Evolutionary conservation across 2,329 filamentous ascomycete genomes (phyloP), one percentile per base, ranked within the genome.

Genomic region (Beauveria bassiana): DNA sequence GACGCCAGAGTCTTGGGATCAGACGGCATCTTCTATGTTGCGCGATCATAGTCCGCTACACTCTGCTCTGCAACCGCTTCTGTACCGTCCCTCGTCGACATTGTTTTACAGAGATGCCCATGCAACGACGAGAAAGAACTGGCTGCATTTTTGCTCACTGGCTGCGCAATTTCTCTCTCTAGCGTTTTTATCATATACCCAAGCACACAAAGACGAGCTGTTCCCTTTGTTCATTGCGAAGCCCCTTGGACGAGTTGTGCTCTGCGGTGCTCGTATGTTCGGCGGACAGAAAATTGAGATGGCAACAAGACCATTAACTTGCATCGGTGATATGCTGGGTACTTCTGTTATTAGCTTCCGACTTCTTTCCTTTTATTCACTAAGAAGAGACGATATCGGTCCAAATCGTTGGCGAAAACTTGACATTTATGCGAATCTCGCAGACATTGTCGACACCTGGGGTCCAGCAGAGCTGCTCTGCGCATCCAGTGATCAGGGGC

Each of bases 1-100:
- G 18, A n/a, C 2, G 1, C 18, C 40, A 43, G 16, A 1, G 3
- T 7, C 0, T 1, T 43, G 40, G 40, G 3, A n/a, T 43, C 0
- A 1, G 0, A n/a, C 8, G 0, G 16, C 18, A n/a, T 8, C 1
- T n/a, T n/a, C 5, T 6, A 43, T 43, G 18, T n/a, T 16, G 40
- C n/a, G 0, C 18, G 3, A 9, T 1, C 3, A 43, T 3, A 43
- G 40, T 43, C 1, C 1, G 40, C 40, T 43, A 8, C 40, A 4
- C 8, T 8, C 40, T 5, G 40, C 40, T 43, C 18, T 43, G 16
- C 40, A 43, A 16, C 40, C 40, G 40, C 40, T 43, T 43, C 3
- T 43, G 16, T 16, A 1, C 3, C 8, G 40, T 43, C 40, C 8
- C 14, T 42, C 3, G 40, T 16, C 16, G 40, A 16, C 14, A n/a